Percentiles rank a stretch among this genome's conserved stretches.
phyloP scores from a whole-genome alignment of 2,329 filamentous ascomycete genomes.

The Bimuria novae-zelandiae region DNA sequence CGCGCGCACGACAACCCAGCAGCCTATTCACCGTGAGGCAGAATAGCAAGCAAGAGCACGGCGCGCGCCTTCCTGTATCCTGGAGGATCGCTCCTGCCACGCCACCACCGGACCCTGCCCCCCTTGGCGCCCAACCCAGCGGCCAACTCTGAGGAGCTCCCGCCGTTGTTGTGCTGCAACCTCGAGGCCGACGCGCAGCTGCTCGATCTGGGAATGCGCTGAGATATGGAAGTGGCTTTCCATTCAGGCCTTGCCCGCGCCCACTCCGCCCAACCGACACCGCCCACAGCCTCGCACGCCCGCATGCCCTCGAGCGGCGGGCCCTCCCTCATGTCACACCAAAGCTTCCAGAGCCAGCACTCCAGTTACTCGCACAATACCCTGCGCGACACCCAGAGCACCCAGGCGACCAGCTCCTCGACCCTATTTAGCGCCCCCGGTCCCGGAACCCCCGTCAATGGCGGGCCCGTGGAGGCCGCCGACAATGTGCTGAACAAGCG shows the following conservation, averaged over 20 bases:
- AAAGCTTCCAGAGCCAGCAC: constrained; percentile 53
- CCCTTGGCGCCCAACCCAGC: constrained; percentile 3
- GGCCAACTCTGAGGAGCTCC: too few species aligned
- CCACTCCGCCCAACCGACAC: constrained; percentile 31
- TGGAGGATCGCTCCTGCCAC: constrained; percentile 2
- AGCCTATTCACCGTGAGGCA: too few species aligned
- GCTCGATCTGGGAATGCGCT: constrained; percentile 25
- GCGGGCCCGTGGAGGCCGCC: constrained; percentile 72
- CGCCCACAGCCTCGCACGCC: constrained; percentile 28
- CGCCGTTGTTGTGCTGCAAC: too few species aligned
- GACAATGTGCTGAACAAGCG: constrained; percentile 97
- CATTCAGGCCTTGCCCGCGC: constrained; percentile 32
- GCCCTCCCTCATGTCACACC: constrained; percentile 49
- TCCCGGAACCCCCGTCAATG: constrained; percentile 50
- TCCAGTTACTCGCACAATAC: constrained; percentile 54
- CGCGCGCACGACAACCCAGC: constrained; percentile 9
- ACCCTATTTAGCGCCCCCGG: constrained; percentile 48
- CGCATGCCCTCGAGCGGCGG: constrained; percentile 42
- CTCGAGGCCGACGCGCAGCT: constrained; percentile 4
- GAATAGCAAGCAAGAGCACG: too few species aligned
- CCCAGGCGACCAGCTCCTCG: constrained; percentile 51
- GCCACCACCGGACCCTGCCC: constrained; percentile 4
- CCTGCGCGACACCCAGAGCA: constrained; percentile 53
- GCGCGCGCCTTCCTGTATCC: too few species aligned
- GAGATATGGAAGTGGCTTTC: constrained; percentile 44